These are phyloP conservation scores for Trametes hirsuta DNA, from an alignment of 1,284 basidiomycete genomes.

Conservation along the genomic window DNA sequence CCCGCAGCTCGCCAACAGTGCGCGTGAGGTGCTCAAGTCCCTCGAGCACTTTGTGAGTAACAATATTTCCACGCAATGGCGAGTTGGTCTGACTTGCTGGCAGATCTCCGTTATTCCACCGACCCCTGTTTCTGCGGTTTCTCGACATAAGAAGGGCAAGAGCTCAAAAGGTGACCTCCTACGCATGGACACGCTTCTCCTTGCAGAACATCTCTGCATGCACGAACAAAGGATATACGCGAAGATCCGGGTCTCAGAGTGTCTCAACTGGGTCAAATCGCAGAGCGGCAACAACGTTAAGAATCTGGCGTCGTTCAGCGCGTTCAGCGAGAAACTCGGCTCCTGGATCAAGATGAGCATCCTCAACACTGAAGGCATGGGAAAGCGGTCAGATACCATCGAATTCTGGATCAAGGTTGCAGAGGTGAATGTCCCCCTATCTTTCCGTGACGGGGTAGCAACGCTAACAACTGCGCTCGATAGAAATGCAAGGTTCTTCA, in stretches of 20 bases:
- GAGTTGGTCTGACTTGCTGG: neutral
- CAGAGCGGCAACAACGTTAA: conserved; percentile 42
- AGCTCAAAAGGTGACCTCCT: conserved; percentile 54
- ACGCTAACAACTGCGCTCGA: neutral
- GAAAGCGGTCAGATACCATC: conserved; percentile 59
- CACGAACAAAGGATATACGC: conserved; percentile 60
- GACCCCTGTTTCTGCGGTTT: conserved; percentile 25
- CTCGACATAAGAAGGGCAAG: conserved; percentile 43
- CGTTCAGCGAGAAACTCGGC: conserved; percentile 62
- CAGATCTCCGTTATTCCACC: conserved; percentile 32
- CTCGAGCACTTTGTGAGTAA: conserved; percentile 58
- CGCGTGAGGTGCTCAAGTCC: conserved; percentile 52
- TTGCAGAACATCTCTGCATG: conserved; percentile 69
- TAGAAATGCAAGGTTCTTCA: conserved; percentile 69
- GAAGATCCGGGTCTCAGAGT: conserved; percentile 63
- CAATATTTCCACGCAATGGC: neutral
- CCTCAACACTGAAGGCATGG: conserved; percentile 51
- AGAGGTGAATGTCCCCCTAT: conserved; percentile 48
- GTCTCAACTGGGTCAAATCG: conserved; percentile 54
- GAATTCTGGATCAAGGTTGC: conserved; percentile 79
- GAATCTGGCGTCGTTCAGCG: conserved; percentile 58
- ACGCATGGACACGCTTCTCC: conserved; percentile 52
- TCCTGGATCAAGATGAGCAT: conserved; percentile 70
- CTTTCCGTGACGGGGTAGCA: conserved; percentile 8
- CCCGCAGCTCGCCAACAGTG: conserved; percentile 46